A percentile compares a stretch with the other conserved stretches of the same genome.
Conservation (phyloP, 495 filamentous ascomycete species). For the Ramalina peruviana region DNA sequence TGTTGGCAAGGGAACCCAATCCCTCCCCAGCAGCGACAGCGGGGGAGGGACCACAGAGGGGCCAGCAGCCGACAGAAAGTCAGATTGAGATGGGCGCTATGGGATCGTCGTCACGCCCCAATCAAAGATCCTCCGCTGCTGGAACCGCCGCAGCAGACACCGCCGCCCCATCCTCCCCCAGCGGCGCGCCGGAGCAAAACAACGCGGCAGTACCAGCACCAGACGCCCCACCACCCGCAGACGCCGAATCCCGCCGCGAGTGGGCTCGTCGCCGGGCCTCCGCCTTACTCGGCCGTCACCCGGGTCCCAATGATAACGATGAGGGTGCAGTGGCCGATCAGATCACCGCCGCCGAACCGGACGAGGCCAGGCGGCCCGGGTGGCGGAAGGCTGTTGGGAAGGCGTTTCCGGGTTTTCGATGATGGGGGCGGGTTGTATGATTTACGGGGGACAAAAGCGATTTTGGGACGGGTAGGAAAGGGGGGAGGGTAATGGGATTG, state of each 20-base stretch:
- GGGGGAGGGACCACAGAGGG: background rate
- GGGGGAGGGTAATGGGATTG: no score
- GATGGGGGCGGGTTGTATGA: background rate
- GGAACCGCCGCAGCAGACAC: no score
- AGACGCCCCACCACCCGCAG: no score
- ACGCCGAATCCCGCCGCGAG: background rate
- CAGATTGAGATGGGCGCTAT: constrained; percentile 4
- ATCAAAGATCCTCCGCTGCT: no score
- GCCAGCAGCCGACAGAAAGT: background rate
- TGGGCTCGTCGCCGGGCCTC: background rate
- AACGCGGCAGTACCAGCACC: no score
- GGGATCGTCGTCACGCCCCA: background rate
- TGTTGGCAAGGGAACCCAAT: no score
- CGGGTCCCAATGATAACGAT: background rate
- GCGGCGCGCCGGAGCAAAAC: no score
- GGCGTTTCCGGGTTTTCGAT: constrained; percentile 9
- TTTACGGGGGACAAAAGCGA: background rate
- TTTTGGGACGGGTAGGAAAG: no score
- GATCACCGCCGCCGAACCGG: background rate
- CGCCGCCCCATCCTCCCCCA: no score
- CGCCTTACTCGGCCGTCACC: background rate
- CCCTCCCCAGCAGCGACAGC: no score
- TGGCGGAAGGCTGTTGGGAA: constrained; percentile 7
- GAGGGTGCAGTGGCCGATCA: background rate
- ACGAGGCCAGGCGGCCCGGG: background rate